phyloP scores from a whole-genome alignment of 148 eudicot genomes.

The Fallopia convolvulus region DNA sequence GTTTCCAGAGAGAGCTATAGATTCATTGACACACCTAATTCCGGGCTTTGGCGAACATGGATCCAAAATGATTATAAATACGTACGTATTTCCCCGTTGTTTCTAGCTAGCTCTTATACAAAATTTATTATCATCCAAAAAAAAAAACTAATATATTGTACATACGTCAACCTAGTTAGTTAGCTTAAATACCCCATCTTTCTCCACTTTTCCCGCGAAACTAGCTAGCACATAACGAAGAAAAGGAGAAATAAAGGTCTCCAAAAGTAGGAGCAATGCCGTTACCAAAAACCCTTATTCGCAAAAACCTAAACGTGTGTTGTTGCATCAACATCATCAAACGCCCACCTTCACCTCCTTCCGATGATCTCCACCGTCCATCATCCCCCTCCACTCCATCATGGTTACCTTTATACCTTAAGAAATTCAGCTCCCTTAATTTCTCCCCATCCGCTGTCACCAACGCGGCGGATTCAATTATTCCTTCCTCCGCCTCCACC shows the following conservation, averaged over 20 bases:
- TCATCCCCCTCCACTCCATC: not conserved
- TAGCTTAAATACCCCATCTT: not conserved
- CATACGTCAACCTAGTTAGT: not conserved
- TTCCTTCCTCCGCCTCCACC: constrained; percentile 15
- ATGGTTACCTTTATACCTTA: constrained; percentile 19
- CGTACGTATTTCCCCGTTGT: too few relatives aligned
- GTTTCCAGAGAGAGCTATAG: too few relatives aligned
- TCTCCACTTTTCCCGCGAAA: not conserved
- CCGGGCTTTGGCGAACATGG: too few relatives aligned
- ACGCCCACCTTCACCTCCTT: constrained; percentile 12
- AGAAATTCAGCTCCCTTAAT: constrained; percentile 54
- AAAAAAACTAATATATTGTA: not conserved
- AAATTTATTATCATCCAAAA: too few relatives aligned
- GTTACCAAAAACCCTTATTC: constrained; percentile 15
- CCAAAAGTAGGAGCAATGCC: constrained; percentile 29
- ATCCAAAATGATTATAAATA: too few relatives aligned
- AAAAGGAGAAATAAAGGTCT: too few relatives aligned
- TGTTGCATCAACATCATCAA: constrained; percentile 52
- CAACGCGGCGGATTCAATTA: constrained; percentile 16
- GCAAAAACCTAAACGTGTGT: constrained; percentile 32
- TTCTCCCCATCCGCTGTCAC: constrained; percentile 14
- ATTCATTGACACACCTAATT: too few relatives aligned
- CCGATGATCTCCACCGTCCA: not conserved
- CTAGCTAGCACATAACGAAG: not conserved
- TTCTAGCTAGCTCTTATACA: too few relatives aligned